Percentiles rank a stretch among this genome's conserved stretches.
Evolutionary conservation across 1,284 basidiomycete species (phyloP).

Genomic region (Malassezia furfur): DNA sequence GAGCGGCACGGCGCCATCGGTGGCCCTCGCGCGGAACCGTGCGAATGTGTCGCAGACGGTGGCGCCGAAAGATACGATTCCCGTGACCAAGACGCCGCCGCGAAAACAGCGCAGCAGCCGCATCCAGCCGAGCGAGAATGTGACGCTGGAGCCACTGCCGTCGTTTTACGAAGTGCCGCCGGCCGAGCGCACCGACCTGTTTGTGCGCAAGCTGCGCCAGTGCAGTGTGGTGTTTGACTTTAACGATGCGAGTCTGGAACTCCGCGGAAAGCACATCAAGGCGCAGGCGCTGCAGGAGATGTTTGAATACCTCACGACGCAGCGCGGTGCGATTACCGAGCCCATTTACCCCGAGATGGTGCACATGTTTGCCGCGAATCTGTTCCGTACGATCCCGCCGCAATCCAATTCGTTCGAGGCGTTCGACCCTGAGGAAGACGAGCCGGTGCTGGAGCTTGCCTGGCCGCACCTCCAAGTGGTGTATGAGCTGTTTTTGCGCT

Average conservation of each 20-base stretch:
- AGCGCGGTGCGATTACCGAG: slow-evolving; percentile 92
- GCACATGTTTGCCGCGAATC: slow-evolving; percentile 79
- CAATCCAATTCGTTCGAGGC: slow-evolving; percentile 97
- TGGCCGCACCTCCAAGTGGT: slow-evolving; percentile 99
- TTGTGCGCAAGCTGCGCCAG: slow-evolving; percentile 88
- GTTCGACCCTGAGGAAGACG: slow-evolving; percentile 98
- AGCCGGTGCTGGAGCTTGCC: slow-evolving; percentile 93
- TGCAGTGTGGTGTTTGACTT: slow-evolving; percentile 97
- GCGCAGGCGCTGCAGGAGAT: slow-evolving; percentile 95
- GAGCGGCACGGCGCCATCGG: slow-evolving; percentile 7
- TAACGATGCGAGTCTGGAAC: slow-evolving; percentile 89
- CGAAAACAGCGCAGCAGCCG: slow-evolving; percentile 52
- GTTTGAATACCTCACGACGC: slow-evolving; percentile 97
- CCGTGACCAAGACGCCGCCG: slow-evolving; percentile 44
- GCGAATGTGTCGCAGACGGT: slow-evolving; percentile 19
- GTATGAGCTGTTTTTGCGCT: slow-evolving; percentile 99
- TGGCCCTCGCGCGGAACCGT: slow-evolving; percentile 21
- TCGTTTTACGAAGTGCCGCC: slow-evolving; percentile 89
- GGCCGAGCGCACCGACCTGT: slow-evolving; percentile 77
- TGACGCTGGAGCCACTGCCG: slow-evolving; percentile 88
- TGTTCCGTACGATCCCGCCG: slow-evolving; percentile 98
- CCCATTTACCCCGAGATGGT: slow-evolving; percentile 98
- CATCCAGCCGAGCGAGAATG: slow-evolving; percentile 88
- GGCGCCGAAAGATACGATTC: slow-evolving; percentile 43
- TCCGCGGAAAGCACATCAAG: slow-evolving; percentile 97